These are phyloP conservation scores for Mucor irregularis DNA, from an alignment of 371 early-diverging fungal genomes.

Conservation along the genomic window DNA sequence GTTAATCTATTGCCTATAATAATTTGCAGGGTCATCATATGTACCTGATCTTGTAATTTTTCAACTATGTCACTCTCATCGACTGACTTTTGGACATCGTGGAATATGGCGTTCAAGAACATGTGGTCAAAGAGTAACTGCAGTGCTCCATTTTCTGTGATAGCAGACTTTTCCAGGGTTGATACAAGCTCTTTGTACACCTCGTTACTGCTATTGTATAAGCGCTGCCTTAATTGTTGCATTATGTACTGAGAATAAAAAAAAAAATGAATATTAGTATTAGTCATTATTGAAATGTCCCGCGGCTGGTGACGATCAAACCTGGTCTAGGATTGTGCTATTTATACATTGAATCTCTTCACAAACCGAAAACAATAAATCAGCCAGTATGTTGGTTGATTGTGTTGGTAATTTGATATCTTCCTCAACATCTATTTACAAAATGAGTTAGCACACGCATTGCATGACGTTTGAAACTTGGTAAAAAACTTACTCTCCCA, in stretches of 20 bases:
- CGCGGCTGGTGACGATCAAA: constrained; percentile 4
- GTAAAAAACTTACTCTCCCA: constrained; percentile 38
- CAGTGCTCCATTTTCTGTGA: constrained; percentile 53
- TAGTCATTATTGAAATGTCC: not conserved
- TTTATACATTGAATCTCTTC: constrained; percentile 52
- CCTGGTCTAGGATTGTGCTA: constrained; percentile 40
- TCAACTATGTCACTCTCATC: not conserved
- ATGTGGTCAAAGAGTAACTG: constrained; percentile 58
- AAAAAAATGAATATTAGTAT: not conserved
- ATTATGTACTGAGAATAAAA: constrained; percentile 4
- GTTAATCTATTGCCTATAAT: no score
- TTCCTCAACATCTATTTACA: constrained; percentile 21
- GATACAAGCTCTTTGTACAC: constrained; percentile 1
- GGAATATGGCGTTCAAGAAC: constrained; percentile 29
- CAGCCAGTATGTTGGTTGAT: constrained; percentile 41
- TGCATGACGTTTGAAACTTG: no score
- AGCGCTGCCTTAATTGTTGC: constrained; percentile 1
- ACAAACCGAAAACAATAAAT: constrained; percentile 42
- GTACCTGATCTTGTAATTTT: not conserved
- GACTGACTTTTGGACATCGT: not conserved
- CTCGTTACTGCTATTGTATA: not conserved
- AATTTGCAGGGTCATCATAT: not conserved
- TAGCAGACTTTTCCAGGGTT: not conserved
- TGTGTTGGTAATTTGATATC: constrained; percentile 46
- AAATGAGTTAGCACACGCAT: not conserved